Evolutionary conservation across 495 filamentous ascomycete species (phyloP).

Genomic region (Corynascus novoguineensis): DNA sequence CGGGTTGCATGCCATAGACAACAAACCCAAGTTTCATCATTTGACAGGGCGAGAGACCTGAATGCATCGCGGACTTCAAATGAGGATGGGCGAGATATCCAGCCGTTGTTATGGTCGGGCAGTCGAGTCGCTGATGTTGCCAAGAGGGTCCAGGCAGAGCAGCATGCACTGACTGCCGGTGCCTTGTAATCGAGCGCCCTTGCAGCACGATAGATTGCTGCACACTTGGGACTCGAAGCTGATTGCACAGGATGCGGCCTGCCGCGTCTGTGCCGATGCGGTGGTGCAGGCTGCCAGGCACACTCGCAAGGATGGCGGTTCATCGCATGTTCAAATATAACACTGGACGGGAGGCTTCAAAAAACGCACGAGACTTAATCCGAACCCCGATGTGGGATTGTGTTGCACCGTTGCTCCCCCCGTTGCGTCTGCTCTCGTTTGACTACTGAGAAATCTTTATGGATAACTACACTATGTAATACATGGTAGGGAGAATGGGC

Average conservation of each 20-base stretch:
- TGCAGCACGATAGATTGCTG: conserved; percentile 1
- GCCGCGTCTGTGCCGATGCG: neutral
- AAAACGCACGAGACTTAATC: too few species aligned
- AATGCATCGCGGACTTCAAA: neutral
- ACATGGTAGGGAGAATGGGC: too few species aligned
- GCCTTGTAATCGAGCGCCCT: neutral
- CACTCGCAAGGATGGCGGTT: too few species aligned
- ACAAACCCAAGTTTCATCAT: conserved; percentile 13
- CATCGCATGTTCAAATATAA: too few species aligned
- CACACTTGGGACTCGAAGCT: neutral
- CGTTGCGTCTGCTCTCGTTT: too few species aligned
- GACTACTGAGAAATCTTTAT: too few species aligned
- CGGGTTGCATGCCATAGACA: conserved; percentile 2
- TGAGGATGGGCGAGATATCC: conserved; percentile 3
- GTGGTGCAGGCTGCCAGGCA: neutral
- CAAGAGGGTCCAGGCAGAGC: neutral
- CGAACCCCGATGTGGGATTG: too few species aligned
- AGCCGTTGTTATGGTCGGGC: neutral
- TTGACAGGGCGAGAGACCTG: neutral
- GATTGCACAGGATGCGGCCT: conserved; percentile 1
- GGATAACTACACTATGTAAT: too few species aligned
- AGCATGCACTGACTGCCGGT: neutral
- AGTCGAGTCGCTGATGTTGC: neutral
- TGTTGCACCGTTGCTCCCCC: too few species aligned
- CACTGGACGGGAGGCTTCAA: too few species aligned